Conservation (phyloP, 2,329 filamentous ascomycete genomes). For the Dendrostoma leiphaemia region DNA sequence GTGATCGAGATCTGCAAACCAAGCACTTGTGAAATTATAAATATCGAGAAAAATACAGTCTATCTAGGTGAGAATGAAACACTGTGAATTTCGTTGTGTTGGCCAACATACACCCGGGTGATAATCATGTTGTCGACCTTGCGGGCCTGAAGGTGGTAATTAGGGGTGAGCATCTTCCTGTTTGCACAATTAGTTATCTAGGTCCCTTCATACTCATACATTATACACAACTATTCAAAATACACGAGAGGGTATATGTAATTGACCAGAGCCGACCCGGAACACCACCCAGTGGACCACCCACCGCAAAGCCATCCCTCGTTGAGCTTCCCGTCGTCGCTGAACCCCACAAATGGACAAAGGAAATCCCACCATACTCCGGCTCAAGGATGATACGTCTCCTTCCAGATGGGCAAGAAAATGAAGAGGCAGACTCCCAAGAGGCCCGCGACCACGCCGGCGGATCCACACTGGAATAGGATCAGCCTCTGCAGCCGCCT, state of each 20-base stretch:
- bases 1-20: too few species aligned
- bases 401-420: slow-evolving; percentile 41
- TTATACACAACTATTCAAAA: neutral
- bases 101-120: too few species aligned
- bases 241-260: neutral
- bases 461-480: slow-evolving; percentile 38
- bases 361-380: neutral
- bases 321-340: neutral
- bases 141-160: too few species aligned
- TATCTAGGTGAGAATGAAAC: too few species aligned
- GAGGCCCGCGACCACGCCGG: slow-evolving; percentile 33
- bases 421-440: slow-evolving; percentile 38
- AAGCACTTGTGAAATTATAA: too few species aligned
- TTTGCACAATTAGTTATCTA: neutral
- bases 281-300: neutral
- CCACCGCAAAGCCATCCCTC: neutral
- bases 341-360: neutral
- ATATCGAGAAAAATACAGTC: too few species aligned
- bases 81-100: too few species aligned
- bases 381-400: slow-evolving; percentile 25
- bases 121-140: too few species aligned
- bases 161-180: too few species aligned
- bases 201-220: neutral
- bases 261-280: neutral
- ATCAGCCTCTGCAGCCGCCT: slow-evolving; percentile 43